Conservation (phyloP, 2,329 filamentous ascomycete genomes). For the Huntiella savannae region DNA sequence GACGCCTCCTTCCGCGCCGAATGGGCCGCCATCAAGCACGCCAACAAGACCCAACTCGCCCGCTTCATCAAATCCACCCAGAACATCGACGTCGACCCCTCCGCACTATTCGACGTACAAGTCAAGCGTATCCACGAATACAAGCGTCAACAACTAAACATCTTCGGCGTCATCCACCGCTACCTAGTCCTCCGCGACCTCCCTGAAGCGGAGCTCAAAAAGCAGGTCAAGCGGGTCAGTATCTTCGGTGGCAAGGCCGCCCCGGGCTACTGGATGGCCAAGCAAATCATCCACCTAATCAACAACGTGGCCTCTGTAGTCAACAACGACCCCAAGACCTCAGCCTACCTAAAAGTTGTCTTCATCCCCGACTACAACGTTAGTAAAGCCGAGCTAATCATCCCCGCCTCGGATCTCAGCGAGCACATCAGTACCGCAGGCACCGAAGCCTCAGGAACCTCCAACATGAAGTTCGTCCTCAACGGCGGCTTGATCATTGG, state of each 20-base stretch:
- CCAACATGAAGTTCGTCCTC: slow-evolving; percentile 99
- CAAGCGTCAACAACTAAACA: slow-evolving; percentile 97
- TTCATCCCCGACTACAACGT: slow-evolving; percentile 98
- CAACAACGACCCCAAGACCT: slow-evolving; percentile 81
- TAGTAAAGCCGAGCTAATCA: slow-evolving; percentile 95
- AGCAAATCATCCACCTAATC: slow-evolving; percentile 93
- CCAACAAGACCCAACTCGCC: slow-evolving; percentile 83
- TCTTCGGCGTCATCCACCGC: slow-evolving; percentile 90
- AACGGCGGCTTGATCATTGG: slow-evolving; percentile 96
- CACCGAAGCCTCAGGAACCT: slow-evolving; percentile 75
- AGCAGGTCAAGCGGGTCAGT: slow-evolving; percentile 70
- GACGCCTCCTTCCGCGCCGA: slow-evolving; percentile 84
- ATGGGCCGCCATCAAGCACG: slow-evolving; percentile 91
- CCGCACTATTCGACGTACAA: slow-evolving; percentile 84
- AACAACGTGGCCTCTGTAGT: slow-evolving; percentile 80
- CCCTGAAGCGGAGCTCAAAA: slow-evolving; percentile 67
- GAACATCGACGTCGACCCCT: slow-evolving; percentile 66
- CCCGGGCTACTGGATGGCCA: slow-evolving; percentile 99
- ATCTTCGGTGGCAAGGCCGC: slow-evolving; percentile 97
- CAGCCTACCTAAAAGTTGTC: slow-evolving; percentile 87
- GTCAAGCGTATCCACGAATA: slow-evolving; percentile 99
- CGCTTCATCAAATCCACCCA: slow-evolving; percentile 75
- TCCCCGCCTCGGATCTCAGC: slow-evolving; percentile 84
- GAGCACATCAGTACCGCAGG: slow-evolving; percentile 98
- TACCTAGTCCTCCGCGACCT: slow-evolving; percentile 80